A percentile compares a stretch with the other conserved stretches of the same genome.
Conservation (phyloP, 345 rosid genomes). For the Citrus reticulata region DNA sequence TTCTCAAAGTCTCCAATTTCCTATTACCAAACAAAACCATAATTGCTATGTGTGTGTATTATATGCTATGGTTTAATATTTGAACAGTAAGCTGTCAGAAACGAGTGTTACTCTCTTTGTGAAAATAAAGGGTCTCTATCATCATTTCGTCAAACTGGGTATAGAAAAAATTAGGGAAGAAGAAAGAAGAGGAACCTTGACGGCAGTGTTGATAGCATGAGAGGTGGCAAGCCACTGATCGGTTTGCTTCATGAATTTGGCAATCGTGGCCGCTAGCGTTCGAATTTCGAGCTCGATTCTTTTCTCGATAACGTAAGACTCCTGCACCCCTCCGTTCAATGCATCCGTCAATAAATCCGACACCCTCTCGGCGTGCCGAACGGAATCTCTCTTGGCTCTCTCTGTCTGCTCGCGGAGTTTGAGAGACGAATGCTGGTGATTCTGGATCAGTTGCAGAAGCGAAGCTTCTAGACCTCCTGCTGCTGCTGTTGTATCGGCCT, state of each 20-base stretch:
- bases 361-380: slow-evolving; percentile 48
- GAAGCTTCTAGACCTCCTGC: slow-evolving; percentile 49
- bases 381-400: slow-evolving; percentile 76
- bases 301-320: slow-evolving; percentile 72
- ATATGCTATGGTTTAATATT: no score
- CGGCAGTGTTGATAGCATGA: slow-evolving; percentile 66
- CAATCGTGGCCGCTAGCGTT: slow-evolving; percentile 50
- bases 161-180: neutral
- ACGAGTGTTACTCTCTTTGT: no score
- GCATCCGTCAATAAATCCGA: slow-evolving; percentile 76
- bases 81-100: no score
- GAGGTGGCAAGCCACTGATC: slow-evolving; percentile 82
- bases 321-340: slow-evolving; percentile 84
- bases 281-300: slow-evolving; percentile 78
- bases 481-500: slow-evolving; percentile 16
- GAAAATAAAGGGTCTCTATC: no score
- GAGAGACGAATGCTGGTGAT: slow-evolving; percentile 55
- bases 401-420: slow-evolving; percentile 68
- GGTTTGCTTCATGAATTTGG: slow-evolving; percentile 65
- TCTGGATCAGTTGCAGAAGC: slow-evolving; percentile 53
- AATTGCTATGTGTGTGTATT: no score
- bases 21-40: slow-evolving; percentile 31
- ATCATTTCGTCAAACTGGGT: no score
- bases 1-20: slow-evolving; percentile 97
- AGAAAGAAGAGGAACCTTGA: slow-evolving; percentile 45